Percentiles rank a stretch among this genome's conserved stretches.
phyloP scores from a whole-genome alignment of 2,329 filamentous ascomycete species.

The Botrytis pseudocinerea region DNA sequence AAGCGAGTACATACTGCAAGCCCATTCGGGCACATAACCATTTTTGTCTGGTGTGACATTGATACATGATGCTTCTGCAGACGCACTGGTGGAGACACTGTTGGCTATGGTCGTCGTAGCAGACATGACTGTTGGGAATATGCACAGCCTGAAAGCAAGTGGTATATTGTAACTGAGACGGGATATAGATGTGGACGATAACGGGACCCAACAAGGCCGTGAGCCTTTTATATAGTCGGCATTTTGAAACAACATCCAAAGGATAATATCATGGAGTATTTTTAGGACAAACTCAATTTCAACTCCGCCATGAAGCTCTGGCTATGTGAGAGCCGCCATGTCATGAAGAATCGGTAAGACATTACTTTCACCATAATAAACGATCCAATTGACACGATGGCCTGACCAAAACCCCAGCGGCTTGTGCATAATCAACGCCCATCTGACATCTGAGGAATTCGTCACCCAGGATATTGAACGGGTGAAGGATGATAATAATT shows the following conservation, averaged over 20 bases:
- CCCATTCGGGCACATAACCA: conserved; percentile 38
- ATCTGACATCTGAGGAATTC: background rate
- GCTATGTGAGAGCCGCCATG: too few species aligned
- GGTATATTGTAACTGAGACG: background rate
- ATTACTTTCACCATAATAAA: background rate
- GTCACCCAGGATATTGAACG: background rate
- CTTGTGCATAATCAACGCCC: background rate
- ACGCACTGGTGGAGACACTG: background rate
- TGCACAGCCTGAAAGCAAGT: background rate
- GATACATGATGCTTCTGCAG: conserved; percentile 2
- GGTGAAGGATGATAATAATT: background rate
- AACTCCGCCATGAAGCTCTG: background rate
- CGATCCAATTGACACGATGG: background rate
- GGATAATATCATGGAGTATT: background rate
- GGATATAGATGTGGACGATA: background rate
- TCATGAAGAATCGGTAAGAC: background rate
- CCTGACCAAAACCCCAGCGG: background rate
- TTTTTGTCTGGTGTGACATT: conserved; percentile 13
- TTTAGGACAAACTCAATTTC: background rate
- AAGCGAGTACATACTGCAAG: conserved; percentile 33
- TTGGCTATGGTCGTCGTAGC: background rate
- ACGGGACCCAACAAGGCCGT: too few species aligned
- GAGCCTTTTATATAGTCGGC: too few species aligned
- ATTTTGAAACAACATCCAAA: background rate
- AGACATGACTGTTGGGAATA: background rate